phyloP scores from a whole-genome alignment of 331 rosid genomes.

The Stylosanthes scabra region DNA sequence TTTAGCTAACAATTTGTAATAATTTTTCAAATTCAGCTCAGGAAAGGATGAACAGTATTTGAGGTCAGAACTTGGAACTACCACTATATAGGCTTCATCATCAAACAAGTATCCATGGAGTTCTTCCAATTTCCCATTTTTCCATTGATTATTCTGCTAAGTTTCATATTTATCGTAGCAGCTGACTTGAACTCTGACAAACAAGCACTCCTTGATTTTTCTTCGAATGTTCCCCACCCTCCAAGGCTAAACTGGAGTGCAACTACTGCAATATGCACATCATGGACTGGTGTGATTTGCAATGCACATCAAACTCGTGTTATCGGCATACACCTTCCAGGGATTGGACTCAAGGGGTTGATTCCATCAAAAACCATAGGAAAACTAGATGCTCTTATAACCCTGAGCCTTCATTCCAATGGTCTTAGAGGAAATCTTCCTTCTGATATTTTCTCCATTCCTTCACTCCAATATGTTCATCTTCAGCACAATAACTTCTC shows the following conservation, averaged over 20 bases:
- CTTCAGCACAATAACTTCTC: conserved; percentile 72
- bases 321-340: conserved; percentile 62
- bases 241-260: conserved; percentile 64
- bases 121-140: conserved; percentile 36
- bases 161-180: conserved; percentile 39
- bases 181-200: conserved; percentile 67
- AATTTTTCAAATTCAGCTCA: conserved; percentile 39
- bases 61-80: conserved; percentile 30
- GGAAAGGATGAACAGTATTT: conserved; percentile 46
- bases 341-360: conserved; percentile 56
- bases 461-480: conserved; percentile 59
- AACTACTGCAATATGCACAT: conserved; percentile 53
- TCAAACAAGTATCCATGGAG: conserved; percentile 51
- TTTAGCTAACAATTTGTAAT: conserved; percentile 37
- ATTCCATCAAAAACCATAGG: conserved; percentile 63
- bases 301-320: conserved; percentile 49
- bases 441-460: conserved; percentile 61
- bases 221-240: conserved; percentile 47
- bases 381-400: conserved; percentile 58
- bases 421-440: conserved; percentile 63
- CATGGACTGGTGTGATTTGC: conserved; percentile 73
- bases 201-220: conserved; percentile 62
- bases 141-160: conserved; percentile 46
- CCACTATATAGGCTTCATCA: conserved; percentile 13
- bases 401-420: conserved; percentile 70